phyloP scores from a whole-genome alignment of 225 moss, liverwort and hornwort genomes.

The Sphagnum tenellum region DNA sequence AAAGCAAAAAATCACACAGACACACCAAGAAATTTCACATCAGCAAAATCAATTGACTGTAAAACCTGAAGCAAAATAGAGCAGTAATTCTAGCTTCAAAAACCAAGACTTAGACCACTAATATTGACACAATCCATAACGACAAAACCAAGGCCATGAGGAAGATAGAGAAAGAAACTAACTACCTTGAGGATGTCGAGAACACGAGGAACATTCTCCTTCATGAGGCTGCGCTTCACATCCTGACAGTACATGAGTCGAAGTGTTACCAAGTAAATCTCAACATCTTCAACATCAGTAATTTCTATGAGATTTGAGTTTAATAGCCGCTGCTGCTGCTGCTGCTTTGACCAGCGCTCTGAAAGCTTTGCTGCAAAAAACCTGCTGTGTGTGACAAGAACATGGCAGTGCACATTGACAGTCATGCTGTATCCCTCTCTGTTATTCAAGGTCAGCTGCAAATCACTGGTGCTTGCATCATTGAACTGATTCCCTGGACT shows the following conservation, averaged over 20 bases:
- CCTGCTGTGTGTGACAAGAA: conserved; percentile 69
- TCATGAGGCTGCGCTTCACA: conserved; percentile 69
- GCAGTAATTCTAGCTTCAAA: too few species aligned
- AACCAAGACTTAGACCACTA: too few species aligned
- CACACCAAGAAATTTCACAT: background rate
- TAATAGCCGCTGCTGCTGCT: conserved; percentile 6
- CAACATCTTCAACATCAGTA: conserved; percentile 75
- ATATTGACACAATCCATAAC: background rate
- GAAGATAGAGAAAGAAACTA: background rate
- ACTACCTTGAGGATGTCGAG: conserved; percentile 69
- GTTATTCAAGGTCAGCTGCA: conserved; percentile 67
- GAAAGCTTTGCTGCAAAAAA: conserved; percentile 76
- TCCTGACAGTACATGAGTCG: conserved; percentile 84
- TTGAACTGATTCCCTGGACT: conserved; percentile 88
- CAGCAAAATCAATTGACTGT: background rate
- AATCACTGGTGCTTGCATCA: conserved; percentile 52
- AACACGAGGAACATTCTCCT: conserved; percentile 63
- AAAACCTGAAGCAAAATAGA: background rate
- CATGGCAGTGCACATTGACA: conserved; percentile 69
- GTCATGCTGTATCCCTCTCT: conserved; percentile 75
- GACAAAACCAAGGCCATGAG: background rate
- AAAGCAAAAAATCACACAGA: background rate
- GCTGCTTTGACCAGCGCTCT: conserved; percentile 77
- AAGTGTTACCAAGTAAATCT: conserved; percentile 69
- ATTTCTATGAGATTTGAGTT: conserved; percentile 63